These are phyloP conservation scores for Phylloporus sp. DNA, from an alignment of 768 basidiomycete genomes.

Conservation along the genomic window DNA sequence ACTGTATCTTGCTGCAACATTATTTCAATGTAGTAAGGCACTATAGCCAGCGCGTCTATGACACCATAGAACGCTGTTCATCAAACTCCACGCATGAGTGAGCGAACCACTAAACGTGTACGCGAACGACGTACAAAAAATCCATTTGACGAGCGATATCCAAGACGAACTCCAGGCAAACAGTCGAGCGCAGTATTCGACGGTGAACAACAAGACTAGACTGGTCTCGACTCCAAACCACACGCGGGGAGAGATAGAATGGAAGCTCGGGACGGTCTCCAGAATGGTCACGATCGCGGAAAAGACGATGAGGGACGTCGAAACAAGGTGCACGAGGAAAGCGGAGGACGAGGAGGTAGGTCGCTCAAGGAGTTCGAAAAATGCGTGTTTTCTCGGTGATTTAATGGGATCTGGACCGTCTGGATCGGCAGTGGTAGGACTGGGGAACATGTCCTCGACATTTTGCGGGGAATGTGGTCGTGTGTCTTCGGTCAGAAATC, in stretches of 20 bases:
- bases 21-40: conserved; percentile 88
- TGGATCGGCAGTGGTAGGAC: conserved; percentile 33
- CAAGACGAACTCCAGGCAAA: conserved; percentile 72
- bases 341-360: conserved; percentile 74
- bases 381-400: conserved; percentile 54
- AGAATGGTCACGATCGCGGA: conserved; percentile 73
- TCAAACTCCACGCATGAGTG: neutral
- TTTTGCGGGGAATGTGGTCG: conserved; percentile 30
- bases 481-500: conserved; percentile 43
- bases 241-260: conserved; percentile 57
- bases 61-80: conserved; percentile 73
- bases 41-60: conserved; percentile 77
- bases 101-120: neutral
- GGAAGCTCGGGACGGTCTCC: conserved; percentile 76
- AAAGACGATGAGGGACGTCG: conserved; percentile 66
- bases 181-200: conserved; percentile 72
- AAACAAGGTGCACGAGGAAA: conserved; percentile 67
- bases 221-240: conserved; percentile 90
- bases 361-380: conserved; percentile 72
- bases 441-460: conserved; percentile 37
- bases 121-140: conserved; percentile 48
- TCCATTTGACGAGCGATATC: conserved; percentile 58
- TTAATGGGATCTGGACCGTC: conserved; percentile 24
- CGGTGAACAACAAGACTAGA: conserved; percentile 78
- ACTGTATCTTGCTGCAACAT: conserved; percentile 82